Evolutionary conservation across 768 basidiomycete genomes (phyloP).

Genomic region (Trametes punicea): DNA sequence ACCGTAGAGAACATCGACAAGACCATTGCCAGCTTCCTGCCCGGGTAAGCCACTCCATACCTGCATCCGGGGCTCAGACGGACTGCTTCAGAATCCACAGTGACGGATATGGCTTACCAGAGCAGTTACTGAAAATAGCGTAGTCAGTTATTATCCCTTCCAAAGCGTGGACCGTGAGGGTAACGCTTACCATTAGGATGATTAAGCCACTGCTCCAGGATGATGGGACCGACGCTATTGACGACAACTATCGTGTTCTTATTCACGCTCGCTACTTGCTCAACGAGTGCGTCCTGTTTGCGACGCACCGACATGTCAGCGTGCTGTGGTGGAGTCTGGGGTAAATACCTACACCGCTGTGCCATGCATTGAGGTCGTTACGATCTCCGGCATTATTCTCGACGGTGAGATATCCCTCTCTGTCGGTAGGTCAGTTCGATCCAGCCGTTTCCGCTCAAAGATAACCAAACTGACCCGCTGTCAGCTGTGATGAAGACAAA

Average conservation of each 20-base stretch:
- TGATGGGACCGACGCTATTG: slow-evolving; percentile 62
- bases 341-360: slow-evolving; percentile 34
- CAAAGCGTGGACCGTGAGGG: neutral
- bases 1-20: slow-evolving; percentile 78
- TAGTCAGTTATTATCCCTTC: neutral
- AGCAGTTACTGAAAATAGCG: neutral
- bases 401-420: slow-evolving; percentile 52
- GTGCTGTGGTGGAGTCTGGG: neutral
- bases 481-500: slow-evolving; percentile 52
- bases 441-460: neutral
- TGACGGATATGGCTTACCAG: neutral
- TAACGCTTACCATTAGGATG: slow-evolving; percentile 53
- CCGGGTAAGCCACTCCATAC: slow-evolving; percentile 59
- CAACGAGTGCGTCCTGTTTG: slow-evolving; percentile 36
- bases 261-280: slow-evolving; percentile 60
- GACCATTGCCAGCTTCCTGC: slow-evolving; percentile 70
- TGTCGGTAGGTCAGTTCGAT: slow-evolving; percentile 17
- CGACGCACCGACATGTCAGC: neutral
- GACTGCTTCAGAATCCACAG: neutral
- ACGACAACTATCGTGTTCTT: slow-evolving; percentile 79
- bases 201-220: slow-evolving; percentile 66
- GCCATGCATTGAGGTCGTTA: slow-evolving; percentile 30
- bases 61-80: slow-evolving; percentile 6
- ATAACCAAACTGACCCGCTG: slow-evolving; percentile 19
- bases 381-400: slow-evolving; percentile 58